Evolutionary conservation across 177 flowering plant species (phyloP).

Genomic region (Vitis hybrid): DNA sequence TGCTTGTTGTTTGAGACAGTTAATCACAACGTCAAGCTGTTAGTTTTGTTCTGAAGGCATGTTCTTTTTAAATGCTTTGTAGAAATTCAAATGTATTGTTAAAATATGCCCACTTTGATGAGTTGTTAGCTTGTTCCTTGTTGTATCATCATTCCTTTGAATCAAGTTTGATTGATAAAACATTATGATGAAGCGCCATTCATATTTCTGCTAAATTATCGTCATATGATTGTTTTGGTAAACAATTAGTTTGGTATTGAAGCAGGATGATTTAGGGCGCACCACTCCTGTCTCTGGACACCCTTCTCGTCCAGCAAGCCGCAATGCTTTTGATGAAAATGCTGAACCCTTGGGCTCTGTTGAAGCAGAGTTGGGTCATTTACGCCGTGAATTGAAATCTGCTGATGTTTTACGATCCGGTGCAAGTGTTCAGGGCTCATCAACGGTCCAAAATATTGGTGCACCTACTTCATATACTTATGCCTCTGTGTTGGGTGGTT

Average conservation of each 20-base stretch:
- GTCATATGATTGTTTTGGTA: too few relatives aligned
- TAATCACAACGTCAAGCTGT: not conserved
- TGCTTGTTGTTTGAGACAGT: too few relatives aligned
- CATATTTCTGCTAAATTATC: too few relatives aligned
- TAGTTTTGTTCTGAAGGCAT: not conserved
- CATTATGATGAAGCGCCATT: not conserved
- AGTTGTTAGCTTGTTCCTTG: not conserved
- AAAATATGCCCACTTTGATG: not conserved
- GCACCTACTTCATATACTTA: constrained; percentile 48
- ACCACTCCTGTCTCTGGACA: constrained; percentile 43
- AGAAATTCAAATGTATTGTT: not conserved
- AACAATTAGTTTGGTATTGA: not conserved
- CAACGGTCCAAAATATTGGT: constrained; percentile 37
- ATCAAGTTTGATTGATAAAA: not conserved
- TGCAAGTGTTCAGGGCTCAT: constrained; percentile 36
- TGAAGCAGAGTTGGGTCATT: constrained; percentile 47
- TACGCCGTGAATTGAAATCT: constrained; percentile 34
- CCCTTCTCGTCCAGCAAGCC: constrained; percentile 75
- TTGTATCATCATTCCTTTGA: not conserved
- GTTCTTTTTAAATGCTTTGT: not conserved
- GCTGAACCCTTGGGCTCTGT: constrained; percentile 30
- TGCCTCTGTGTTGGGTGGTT: constrained; percentile 67
- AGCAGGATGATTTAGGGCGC: constrained; percentile 57
- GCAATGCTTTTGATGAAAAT: constrained; percentile 65
- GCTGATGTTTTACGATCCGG: constrained; percentile 29